Base-by-base conservation (phyloP, 2,329 filamentous ascomycete genomes). In the Cordyceps cateniannulata region DNA sequence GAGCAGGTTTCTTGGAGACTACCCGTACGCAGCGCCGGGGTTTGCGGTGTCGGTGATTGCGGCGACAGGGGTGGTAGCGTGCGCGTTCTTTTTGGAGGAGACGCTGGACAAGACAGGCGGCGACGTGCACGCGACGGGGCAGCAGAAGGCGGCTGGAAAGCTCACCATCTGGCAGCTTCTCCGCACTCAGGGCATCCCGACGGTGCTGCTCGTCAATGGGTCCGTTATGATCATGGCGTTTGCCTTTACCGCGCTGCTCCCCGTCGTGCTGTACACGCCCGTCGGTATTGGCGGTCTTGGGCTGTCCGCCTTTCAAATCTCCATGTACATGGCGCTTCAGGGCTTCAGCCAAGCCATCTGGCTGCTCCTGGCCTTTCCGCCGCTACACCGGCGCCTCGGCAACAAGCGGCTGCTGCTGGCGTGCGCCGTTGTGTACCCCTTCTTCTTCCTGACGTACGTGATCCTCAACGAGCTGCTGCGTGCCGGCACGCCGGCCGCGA, bases 351-450 rank as follows among this genome's bases (percentile, higher is more conserved):
- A 93, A 71, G 84, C 88, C 1, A 61, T 83, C 7, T 93, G 89
- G 89, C 81, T 91, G 2, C 77, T 93, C 0, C 64, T 90, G 16
- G 76, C 81, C 35, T 93, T 93, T 68, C 89, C 90, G 1, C 75
- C 78, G 0, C 71, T 93, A 1, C 89, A 93, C 68, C 76, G 73
- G 40, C 82, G 82, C 22, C 70, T 86, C 24, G 88, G 89, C 10
- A 92, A 88, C 7, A 85, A 85, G 25, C 81, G 79, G 4, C 76
- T 93, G 0, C 75, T 93, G 63, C 79, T 81, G 5, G 65, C 74
- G 9, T 89, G 87, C 69, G 72, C 68, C 27, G 52, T 64, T 10
- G 64, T 62, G 7, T 92, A 88, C 75, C 88, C 89, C 0, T 68
- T 86, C 54, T 86, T 90, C 69, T 86, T 91, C 69, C 69, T 71